Base-by-base conservation (phyloP, 2,329 filamentous ascomycete species). In the Aspergillus pseudoglaucus region DNA sequence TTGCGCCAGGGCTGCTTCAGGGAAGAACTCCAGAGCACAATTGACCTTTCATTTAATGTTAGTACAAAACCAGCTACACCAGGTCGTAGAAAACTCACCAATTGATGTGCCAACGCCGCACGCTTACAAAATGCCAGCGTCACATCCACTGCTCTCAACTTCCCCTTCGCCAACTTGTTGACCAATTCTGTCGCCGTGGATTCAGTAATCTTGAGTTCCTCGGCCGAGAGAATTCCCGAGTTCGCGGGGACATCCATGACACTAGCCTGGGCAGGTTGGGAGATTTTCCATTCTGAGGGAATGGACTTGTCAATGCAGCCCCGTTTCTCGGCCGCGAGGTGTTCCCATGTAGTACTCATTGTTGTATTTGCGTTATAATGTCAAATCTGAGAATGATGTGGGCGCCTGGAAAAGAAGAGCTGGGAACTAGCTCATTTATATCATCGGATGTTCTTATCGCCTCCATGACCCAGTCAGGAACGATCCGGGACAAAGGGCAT, bases 41-140 rank as follows among this genome's bases (percentile, higher is more conserved):
- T 42, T 44, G n/a, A 35, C 10, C 23, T 43, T 18, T 30, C 6
- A 22, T 42, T 9, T 42, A 3, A 15, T n/a, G n/a, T 22, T 14
- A 41, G 17, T 12, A 39, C 18, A 8, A 22, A 30, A n/a, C 6
- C 5, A 15, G 15, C 18, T 42, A 20, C 2, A 33, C 2, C 53
- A 54, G 14, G 14, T 20, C 14, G 12, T 9, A 9, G 10, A 20
- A 10, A 39, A 39, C 37, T 6, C 10, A 39, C 37, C 45, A 59
- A 32, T 51, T 68, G 63, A 38, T 68, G 66, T 5, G 66, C 66
- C 41, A 67, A 56, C 10, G 64, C 63, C 4, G 66, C 63, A n/a
- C 64, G 53, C 39, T 65, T 66, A 51, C 61, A 65, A 44, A 75
- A 77, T 7, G 56, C 57, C 15, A 44, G 48, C 1, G 52, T 44